These are phyloP conservation scores for Olyra latifolia DNA, from an alignment of 176 grass and related monocot genomes.

Conservation along the genomic window DNA sequence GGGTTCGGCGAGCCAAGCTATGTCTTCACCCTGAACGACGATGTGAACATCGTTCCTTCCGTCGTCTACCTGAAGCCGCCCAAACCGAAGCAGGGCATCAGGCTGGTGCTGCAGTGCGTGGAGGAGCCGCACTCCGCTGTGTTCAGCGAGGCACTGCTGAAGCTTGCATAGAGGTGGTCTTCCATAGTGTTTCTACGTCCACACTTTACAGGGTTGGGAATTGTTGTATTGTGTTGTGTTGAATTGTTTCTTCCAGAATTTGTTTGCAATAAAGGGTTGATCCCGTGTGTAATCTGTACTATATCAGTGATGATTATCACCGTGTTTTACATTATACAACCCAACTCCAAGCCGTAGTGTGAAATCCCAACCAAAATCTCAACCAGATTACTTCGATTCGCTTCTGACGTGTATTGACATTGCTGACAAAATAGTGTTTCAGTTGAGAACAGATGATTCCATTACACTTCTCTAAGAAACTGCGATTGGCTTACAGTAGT, in stretches of 20 bases:
- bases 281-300: conserved; percentile 33
- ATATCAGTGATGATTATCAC: conserved; percentile 2
- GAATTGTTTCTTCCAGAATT: conserved; percentile 12
- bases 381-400: too few species aligned
- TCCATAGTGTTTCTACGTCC: background rate
- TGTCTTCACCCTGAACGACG: conserved; percentile 64
- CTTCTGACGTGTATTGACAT: conserved; percentile 35
- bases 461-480: background rate
- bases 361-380: too few species aligned
- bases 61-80: conserved; percentile 69
- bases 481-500: too few species aligned
- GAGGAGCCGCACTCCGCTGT: conserved; percentile 49
- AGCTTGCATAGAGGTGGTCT: conserved; percentile 45
- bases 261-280: conserved; percentile 31
- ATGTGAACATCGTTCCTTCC: conserved; percentile 43
- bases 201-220: background rate
- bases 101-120: conserved; percentile 71
- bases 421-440: conserved; percentile 14
- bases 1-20: conserved; percentile 64
- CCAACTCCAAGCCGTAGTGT: too few species aligned
- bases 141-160: conserved; percentile 53
- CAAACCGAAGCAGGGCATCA: conserved; percentile 61
- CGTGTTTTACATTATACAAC: conserved; percentile 26
- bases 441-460: conserved; percentile 9
- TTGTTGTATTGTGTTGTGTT: conserved; percentile 27